Evolutionary conservation across 2,329 filamentous ascomycete genomes (phyloP), one percentile per base, ranked within the genome.

Genomic region (Aureobasidium sp.): DNA sequence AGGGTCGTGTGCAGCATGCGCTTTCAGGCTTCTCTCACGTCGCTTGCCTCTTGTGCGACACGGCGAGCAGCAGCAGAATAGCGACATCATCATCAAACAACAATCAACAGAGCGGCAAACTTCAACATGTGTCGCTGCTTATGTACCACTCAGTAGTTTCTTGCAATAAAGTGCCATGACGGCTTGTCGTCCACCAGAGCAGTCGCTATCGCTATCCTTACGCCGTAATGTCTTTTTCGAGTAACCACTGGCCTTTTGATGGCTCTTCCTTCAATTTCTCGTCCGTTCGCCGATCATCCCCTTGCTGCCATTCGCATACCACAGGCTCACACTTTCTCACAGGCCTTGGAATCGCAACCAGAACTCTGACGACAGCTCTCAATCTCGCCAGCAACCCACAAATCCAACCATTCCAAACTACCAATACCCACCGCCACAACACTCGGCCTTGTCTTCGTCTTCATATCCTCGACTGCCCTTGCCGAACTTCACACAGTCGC

Each of bases 101-200:
- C 53, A 44, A 57, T 57, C 53, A 36, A 27, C 53, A 57, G 17
- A 37, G 9, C 32, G 34, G 51, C 53, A 57, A 57, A 57, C 53
- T 57, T 24, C 39, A 44, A 3, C 13, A 57, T 57, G 41, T 57
- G 43, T 57, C 43, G 39, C 29, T 34, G 5, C 39, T 57, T 46
- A 57, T 34, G 47, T 51, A 51, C 32, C 13, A 24, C 24, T 47
- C 46, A 29, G 43, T 57, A 57, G 53, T 34, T 46, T 24, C 27
- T 34, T 29, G 27, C 39, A 57, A 57, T 46, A 20, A 57, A 44
- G 37, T 55, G 51, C 37, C 39, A 24, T 44, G 39, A 57, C 27
- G 39, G 2, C 17, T 36, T n/a, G 41, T 39, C 52, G 52, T 44
- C 17, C 53, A 57, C 36, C 39, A 46, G 15, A 57, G 53, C 53